Conservation (phyloP, 2,329 filamentous ascomycete species). For the Xylaria sp. region DNA sequence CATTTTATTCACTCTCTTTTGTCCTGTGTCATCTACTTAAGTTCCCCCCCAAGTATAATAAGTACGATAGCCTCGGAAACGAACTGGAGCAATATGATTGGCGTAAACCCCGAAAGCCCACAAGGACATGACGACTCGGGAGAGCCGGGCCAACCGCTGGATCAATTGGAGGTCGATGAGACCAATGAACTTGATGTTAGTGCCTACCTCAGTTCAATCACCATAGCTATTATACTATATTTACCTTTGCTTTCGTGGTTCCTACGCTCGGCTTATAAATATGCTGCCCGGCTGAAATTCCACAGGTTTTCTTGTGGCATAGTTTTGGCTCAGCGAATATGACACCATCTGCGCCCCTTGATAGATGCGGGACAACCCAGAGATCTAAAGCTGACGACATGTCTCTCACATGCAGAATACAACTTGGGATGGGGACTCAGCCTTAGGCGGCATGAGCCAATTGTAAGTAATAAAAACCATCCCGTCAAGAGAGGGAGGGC, state of each 20-base stretch:
- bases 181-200: constrained; percentile 29
- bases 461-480: constrained; percentile 23
- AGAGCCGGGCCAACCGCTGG: constrained; percentile 10
- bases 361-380: background rate
- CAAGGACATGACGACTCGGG: background rate
- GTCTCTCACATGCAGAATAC: constrained; percentile 17
- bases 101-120: background rate
- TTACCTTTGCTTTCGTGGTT: background rate
- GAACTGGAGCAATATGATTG: background rate
- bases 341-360: background rate
- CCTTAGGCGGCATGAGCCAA: constrained; percentile 33
- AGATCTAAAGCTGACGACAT: background rate
- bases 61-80: background rate
- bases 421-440: constrained; percentile 33
- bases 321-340: background rate
- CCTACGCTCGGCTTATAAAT: background rate
- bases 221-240: background rate
- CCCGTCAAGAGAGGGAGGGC: background rate
- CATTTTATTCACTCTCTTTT: background rate
- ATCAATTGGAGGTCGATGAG: constrained; percentile 24
- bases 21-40: background rate
- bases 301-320: background rate
- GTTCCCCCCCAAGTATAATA: background rate
- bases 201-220: background rate
- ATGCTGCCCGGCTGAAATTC: background rate